Conservation (phyloP, 306 rosid genomes). For the Lablab purpureus region DNA sequence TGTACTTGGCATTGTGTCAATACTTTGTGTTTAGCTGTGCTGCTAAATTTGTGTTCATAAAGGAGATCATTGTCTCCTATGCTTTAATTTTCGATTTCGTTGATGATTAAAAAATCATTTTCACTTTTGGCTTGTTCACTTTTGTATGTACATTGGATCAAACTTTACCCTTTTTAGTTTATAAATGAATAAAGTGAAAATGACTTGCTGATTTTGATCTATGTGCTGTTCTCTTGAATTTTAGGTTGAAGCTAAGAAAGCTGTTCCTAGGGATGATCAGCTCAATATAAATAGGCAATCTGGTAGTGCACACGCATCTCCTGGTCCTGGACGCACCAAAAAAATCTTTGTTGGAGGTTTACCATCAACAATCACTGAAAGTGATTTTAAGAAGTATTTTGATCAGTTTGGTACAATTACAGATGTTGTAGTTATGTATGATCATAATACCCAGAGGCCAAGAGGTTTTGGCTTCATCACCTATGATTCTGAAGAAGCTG, state of each 20-base stretch:
- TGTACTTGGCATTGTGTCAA: constrained; percentile 44
- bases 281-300: constrained; percentile 64
- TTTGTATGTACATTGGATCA: constrained; percentile 55
- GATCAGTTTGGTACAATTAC: constrained; percentile 93
- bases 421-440: constrained; percentile 98
- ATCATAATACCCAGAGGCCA: constrained; percentile 98
- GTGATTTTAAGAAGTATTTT: constrained; percentile 91
- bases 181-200: constrained; percentile 33
- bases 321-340: constrained; percentile 92
- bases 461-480: constrained; percentile 99
- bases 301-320: constrained; percentile 70
- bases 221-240: constrained; percentile 49
- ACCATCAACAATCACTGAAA: constrained; percentile 90
- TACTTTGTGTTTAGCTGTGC: constrained; percentile 31
- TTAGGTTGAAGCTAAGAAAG: constrained; percentile 99
- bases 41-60: neutral
- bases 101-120: constrained; percentile 16
- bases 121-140: neutral
- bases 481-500: constrained; percentile 91
- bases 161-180: constrained; percentile 17
- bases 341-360: constrained; percentile 98
- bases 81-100: constrained; percentile 14
- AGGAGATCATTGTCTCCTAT: constrained; percentile 10
- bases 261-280: constrained; percentile 99
- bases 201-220: constrained; percentile 50